phyloP scores from a whole-genome alignment of 2,329 filamentous ascomycete genomes.

The Paecilomyces dactylethromorphus region DNA sequence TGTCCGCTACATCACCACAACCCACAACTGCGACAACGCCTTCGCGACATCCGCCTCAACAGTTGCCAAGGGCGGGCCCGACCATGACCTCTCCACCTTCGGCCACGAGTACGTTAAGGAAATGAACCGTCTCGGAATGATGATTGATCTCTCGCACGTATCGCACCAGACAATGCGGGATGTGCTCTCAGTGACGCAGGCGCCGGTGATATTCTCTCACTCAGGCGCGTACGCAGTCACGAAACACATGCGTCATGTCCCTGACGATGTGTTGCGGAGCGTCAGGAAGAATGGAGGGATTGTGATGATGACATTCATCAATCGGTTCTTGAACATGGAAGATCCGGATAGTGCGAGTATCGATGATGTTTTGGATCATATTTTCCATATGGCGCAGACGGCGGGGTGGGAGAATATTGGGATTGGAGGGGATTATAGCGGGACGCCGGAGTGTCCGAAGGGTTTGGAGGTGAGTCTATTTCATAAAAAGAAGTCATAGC shows the following conservation, averaged over 20 bases:
- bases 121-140: slow-evolving; percentile 23
- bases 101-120: slow-evolving; percentile 14
- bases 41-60: slow-evolving; percentile 18
- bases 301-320: slow-evolving; percentile 17
- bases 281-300: slow-evolving; percentile 13
- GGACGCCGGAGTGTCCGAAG: not conserved
- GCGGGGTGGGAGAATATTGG: slow-evolving; percentile 8
- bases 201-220: slow-evolving; percentile 19
- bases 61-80: slow-evolving; percentile 9
- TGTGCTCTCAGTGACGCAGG: slow-evolving; percentile 12
- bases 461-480: slow-evolving; percentile 2
- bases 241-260: slow-evolving; percentile 10
- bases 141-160: slow-evolving; percentile 21
- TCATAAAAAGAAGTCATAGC: too few relatives aligned
- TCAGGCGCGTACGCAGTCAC: slow-evolving; percentile 7
- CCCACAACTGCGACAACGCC: slow-evolving; percentile 22
- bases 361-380: slow-evolving; percentile 25
- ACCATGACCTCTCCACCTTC: slow-evolving; percentile 15
- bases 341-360: slow-evolving; percentile 21
- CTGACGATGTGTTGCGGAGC: slow-evolving; percentile 13
- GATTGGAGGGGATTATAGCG: slow-evolving; percentile 7
- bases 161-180: slow-evolving; percentile 18
- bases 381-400: slow-evolving; percentile 5
- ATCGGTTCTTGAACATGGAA: slow-evolving; percentile 11
- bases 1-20: slow-evolving; percentile 15